Evolutionary conservation across 176 grass and related monocot species (phyloP), one percentile per base, ranked within the genome.

Genomic region (Elymus sibiricus): DNA sequence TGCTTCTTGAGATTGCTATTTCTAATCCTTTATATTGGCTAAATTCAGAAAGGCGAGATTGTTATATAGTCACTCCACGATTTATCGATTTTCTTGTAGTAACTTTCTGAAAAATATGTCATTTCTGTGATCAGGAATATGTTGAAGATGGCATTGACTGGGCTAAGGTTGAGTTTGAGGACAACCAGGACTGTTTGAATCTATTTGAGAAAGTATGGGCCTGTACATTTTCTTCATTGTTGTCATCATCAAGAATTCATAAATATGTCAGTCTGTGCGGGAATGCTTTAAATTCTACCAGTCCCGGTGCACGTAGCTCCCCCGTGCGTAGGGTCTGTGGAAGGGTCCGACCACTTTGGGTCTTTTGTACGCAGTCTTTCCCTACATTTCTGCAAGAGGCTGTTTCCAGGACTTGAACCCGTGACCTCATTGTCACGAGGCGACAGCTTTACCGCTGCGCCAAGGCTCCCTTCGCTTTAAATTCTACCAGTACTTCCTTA

Each of bases 71-170:
- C 6, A 73, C 11, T 11, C 4, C 1, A 43, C 15, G 9, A 29
- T 87, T 74, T 46, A 37, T 60, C 31, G 11, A 19, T n/a, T 70
- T 74, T 64, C 53, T 7, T 64, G 58, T 74, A 4, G 26, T 26
- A 43, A 22, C 37, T 70, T 81, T 82, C 21, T 63, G 19, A 62
- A 77, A 26, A 60, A 10, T 0, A 16, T 43, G 27, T 74, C 64
- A 21, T 70, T 81, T 83, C 16, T 79, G 38, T 82, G 47, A 53
- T 38, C 88, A 95, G 93, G 97, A 99, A 88, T 99, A 99, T 76
- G 82, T 96, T 82, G 92, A 99, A 65, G 97, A 99, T 83, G 97
- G 97, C 74, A 99, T 99, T 61, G 97, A 99, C 82, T 99, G 97
- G 97, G 88, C 92, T 71, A 99, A 99, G 76, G 97, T 99, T 84